Evolutionary conservation across 1,284 basidiomycete species (phyloP), one percentile per base, ranked within the genome.

Genomic region (Boletus holoroseus): DNA sequence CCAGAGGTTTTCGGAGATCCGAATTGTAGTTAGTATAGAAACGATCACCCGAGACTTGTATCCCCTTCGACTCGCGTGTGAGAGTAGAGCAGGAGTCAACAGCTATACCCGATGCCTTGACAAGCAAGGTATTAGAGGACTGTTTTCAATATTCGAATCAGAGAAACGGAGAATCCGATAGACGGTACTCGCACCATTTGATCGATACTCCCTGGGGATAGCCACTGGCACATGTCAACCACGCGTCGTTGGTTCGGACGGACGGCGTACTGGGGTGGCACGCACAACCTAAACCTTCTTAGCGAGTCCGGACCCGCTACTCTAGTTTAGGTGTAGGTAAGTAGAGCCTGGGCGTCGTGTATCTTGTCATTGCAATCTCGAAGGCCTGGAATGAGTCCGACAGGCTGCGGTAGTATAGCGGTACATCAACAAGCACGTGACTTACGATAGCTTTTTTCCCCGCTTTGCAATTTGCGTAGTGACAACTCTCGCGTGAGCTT

Each of bases 131-230:
- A n/a, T 22, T 35, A 18, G 16, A 49, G 24, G 22, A 34, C 31
- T 22, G 30, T 40, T 35, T 38, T 22, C 24, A 28, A 36, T 24
- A 41, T 27, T 46, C 15, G 26, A 30, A 22, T 35, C 31, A 46
- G 41, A 50, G 35, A 39, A 38, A 44, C 30, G 44, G 32, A 43
- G 35, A 26, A 49, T 43, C 35, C 16, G 37, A 40, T 49, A 34
- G n/a, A 39, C 11, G 5, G 31, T 22, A 16, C 30, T 42, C 44
- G 18, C 31, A 22, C 48, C 35, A 12, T 42, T 36, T 18, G 22
- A 44, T 57, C 24, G 20, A 35, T 52, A 18, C 43, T 37, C n/a
- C 15, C 44, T 58, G 61, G 51, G 39, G 56, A 51, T 63, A 53
- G 40, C 40, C 15, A 20, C 26, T 27, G 46, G 44, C 55, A 49